These are phyloP conservation scores for Pichia cephalocereana DNA, from an alignment of 805 yeast genomes.

Conservation along the genomic window DNA sequence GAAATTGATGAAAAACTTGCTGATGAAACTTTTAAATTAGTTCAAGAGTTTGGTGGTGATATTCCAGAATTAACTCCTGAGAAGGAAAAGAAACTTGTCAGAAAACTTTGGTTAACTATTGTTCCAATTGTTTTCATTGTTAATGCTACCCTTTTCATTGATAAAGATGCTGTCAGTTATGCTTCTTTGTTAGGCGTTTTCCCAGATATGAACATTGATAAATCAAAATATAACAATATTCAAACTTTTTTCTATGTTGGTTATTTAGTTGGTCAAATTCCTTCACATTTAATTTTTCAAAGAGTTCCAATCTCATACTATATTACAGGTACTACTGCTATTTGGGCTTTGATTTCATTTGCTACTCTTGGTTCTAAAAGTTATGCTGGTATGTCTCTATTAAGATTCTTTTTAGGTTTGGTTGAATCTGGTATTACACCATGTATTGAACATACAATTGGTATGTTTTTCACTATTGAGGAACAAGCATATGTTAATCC, in stretches of 20 bases:
- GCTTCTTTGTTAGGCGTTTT: slow-evolving; percentile 38
- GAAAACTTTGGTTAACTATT: slow-evolving; percentile 32
- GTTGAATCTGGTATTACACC: slow-evolving; percentile 33
- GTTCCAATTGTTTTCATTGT: slow-evolving; percentile 29
- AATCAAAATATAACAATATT: slow-evolving; percentile 34
- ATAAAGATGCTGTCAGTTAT: slow-evolving; percentile 42
- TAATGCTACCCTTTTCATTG: slow-evolving; percentile 37
- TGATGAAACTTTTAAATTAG: slow-evolving; percentile 9
- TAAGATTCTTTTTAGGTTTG: slow-evolving; percentile 30
- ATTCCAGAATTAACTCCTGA: slow-evolving; percentile 34
- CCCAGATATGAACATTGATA: slow-evolving; percentile 35
- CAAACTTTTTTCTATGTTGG: slow-evolving; percentile 41
- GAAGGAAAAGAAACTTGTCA: slow-evolving; percentile 30
- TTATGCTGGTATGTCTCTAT: slow-evolving; percentile 36
- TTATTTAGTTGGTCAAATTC: slow-evolving; percentile 37
- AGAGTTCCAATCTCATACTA: slow-evolving; percentile 25
- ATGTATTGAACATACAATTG: slow-evolving; percentile 35
- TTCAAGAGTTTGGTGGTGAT: slow-evolving; percentile 7
- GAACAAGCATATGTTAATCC: slow-evolving; percentile 32
- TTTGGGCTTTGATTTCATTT: slow-evolving; percentile 28
- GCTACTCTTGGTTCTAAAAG: slow-evolving; percentile 35
- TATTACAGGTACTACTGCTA: slow-evolving; percentile 20
- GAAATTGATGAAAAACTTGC: slow-evolving; percentile 7
- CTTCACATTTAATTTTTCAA: slow-evolving; percentile 35
- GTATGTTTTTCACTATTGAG: slow-evolving; percentile 37